phyloP scores from a whole-genome alignment of 2,329 filamentous ascomycete genomes.

The Apiospora hydei region DNA sequence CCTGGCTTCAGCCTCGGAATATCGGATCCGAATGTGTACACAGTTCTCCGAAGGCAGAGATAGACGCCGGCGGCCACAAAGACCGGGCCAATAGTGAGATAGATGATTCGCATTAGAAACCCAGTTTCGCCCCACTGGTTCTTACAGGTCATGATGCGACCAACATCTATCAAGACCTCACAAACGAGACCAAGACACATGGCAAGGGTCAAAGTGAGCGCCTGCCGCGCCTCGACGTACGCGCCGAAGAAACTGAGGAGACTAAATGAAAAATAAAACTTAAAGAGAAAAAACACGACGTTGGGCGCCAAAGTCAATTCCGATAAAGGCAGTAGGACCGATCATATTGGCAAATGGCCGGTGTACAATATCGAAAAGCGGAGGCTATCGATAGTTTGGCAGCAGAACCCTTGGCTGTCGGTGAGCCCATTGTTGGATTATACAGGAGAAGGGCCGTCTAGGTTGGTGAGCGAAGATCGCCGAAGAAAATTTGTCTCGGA shows the following conservation, averaged over 20 bases:
- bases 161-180: constrained; percentile 67
- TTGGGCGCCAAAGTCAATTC: constrained; percentile 64
- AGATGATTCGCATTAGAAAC: constrained; percentile 65
- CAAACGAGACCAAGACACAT: constrained; percentile 60
- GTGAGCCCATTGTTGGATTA: constrained; percentile 28
- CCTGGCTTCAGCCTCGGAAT: constrained; percentile 56
- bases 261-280: constrained; percentile 38
- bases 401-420: not conserved
- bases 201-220: constrained; percentile 58
- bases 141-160: constrained; percentile 60
- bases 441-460: constrained; percentile 6
- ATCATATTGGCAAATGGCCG: constrained; percentile 32
- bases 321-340: constrained; percentile 58
- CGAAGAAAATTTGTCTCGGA: too few species aligned
- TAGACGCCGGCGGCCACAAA: constrained; percentile 72
- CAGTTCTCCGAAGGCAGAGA: constrained; percentile 62
- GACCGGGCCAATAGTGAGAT: constrained; percentile 69
- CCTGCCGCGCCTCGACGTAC: constrained; percentile 53
- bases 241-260: constrained; percentile 49
- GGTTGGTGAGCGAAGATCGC: not conserved
- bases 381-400: not conserved
- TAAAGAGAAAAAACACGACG: constrained; percentile 56
- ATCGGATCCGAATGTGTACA: constrained; percentile 54
- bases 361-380: constrained; percentile 31
- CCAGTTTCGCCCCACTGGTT: constrained; percentile 58